phyloP scores from a whole-genome alignment of 345 rosid species.

The Euphorbia peplus region DNA sequence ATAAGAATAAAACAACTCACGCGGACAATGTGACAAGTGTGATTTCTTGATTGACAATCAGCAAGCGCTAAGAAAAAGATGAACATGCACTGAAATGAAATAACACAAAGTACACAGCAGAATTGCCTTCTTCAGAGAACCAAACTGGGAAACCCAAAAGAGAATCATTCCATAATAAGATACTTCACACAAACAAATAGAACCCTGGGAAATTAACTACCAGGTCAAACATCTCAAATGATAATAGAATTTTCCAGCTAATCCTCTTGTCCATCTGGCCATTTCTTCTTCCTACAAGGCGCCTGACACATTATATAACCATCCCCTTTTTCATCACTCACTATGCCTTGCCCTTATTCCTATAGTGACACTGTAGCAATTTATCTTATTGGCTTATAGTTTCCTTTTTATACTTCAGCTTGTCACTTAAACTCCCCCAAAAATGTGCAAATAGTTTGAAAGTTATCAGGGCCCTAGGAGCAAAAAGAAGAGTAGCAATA shows the following conservation, averaged over 20 bases:
- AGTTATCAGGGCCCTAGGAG: constrained; percentile 4
- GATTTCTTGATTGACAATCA: background rate
- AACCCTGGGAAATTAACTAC: too few species aligned
- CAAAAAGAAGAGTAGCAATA: constrained; percentile 7
- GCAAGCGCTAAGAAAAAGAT: background rate
- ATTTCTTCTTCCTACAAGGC: background rate
- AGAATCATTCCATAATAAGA: too few species aligned
- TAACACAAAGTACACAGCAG: too few species aligned
- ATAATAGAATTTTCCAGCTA: background rate
- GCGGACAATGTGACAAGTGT: too few species aligned
- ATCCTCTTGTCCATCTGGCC: background rate
- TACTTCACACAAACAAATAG: too few species aligned
- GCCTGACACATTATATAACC: background rate
- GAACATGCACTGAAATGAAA: background rate
- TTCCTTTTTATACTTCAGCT: background rate
- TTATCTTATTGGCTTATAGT: background rate
- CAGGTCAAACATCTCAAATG: background rate
- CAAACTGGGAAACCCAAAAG: too few species aligned
- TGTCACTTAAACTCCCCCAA: background rate
- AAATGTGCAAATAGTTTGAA: background rate
- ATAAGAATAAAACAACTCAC: too few species aligned
- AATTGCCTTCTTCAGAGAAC: too few species aligned
- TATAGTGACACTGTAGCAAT: background rate
- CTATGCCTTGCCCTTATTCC: background rate
- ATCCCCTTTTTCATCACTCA: background rate